These are phyloP conservation scores for Tuctoria greenei DNA, from an alignment of 176 grass and related monocot species.

Conservation along the genomic window DNA sequence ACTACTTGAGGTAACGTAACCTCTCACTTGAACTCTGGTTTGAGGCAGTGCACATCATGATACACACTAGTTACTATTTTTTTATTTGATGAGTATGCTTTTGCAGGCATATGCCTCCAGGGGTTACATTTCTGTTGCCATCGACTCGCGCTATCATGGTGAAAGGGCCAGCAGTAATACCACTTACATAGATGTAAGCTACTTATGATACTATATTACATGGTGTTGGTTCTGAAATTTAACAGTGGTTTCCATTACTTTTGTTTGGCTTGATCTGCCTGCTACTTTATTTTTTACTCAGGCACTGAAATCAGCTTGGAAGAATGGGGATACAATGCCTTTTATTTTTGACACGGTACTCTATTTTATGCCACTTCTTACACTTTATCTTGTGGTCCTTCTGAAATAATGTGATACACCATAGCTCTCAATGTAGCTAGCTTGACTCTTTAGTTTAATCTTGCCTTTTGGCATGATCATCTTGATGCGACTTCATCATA, in stretches of 20 bases:
- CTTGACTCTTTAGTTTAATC: constrained; percentile 8
- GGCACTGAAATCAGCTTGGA: constrained; percentile 83
- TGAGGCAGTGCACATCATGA: background rate
- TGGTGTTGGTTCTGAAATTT: background rate
- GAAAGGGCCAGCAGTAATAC: constrained; percentile 70
- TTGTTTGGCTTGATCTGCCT: background rate
- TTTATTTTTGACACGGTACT: constrained; percentile 97
- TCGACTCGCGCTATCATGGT: constrained; percentile 90
- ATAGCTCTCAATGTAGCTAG: background rate
- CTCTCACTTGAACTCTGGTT: constrained; percentile 2
- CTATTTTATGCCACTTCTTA: constrained; percentile 26
- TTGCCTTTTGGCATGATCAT: constrained; percentile 5
- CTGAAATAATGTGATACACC: background rate
- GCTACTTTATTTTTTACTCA: constrained; percentile 8
- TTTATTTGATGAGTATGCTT: constrained; percentile 17
- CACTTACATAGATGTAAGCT: constrained; percentile 78
- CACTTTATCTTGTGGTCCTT: background rate
- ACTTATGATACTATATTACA: constrained; percentile 22
- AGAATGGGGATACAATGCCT: constrained; percentile 78
- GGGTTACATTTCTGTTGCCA: constrained; percentile 80
- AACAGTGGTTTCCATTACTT: background rate
- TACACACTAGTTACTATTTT: background rate
- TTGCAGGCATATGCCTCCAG: constrained; percentile 83
- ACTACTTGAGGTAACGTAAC: constrained; percentile 70
- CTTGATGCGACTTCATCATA: background rate